Base-by-base conservation (phyloP, 148 eudicot species). In the Heliosperma pusillum region DNA sequence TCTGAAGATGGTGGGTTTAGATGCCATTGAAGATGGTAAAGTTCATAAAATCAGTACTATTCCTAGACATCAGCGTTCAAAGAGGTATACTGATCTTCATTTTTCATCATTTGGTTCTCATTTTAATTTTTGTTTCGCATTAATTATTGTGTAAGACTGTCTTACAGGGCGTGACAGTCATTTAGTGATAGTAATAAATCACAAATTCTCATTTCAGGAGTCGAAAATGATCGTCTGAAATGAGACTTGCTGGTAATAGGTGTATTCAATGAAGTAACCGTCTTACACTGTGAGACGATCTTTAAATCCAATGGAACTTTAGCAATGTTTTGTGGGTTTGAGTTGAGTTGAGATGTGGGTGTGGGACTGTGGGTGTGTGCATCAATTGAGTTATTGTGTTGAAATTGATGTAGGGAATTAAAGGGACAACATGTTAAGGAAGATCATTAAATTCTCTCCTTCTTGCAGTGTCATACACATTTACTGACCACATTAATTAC, bases 1-100 rank as follows among this genome's bases (percentile, higher is more conserved):
- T 22, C 10, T 57, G 30, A 85, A 81, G 27, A 89, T 89, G 97
- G 90, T 88, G 97, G 89, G 88, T 21, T 75, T 84, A 33, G 88
- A 85, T 73, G 84, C 78, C 25, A 75, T 73, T 79, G 84, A 69
- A 78, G 86, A 79, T 74, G 70, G 71, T 47, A 83, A 85, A 74
- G 45, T 76, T 40, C 67, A 71, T 74, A 85, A 76, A 53, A 40
- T 84, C 6, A 83, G 76, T 77, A 69, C 82, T 73, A 52, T 83
- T 78, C 74, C 85, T 33, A 76, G 62, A 68, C 92, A 88, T 83
- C 82, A 82, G 80, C 87, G 89, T 71, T 89, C 91, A 36, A 89
- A 88, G 82, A 91, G 98, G 97, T 91, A 82, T 53, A 29, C 30
- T 72, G 44, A 27, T 74, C 68, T 67, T 74, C 63, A 26, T 12